phyloP scores from a whole-genome alignment of 2,329 filamentous ascomycete species.

The Cephalotrichum gorgonifer region DNA sequence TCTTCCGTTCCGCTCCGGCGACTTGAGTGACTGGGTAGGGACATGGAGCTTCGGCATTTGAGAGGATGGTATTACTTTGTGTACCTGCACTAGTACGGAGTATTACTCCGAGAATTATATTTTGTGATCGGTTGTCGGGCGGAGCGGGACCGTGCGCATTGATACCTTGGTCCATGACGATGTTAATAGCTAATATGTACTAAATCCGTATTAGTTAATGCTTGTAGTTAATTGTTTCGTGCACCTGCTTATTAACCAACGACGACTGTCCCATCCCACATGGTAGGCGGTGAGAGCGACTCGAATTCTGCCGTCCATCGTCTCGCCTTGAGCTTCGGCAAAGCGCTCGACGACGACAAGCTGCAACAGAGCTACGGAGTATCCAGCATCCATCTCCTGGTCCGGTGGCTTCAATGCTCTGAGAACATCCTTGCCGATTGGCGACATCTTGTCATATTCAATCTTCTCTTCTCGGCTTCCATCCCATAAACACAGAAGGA shows the following conservation, averaged over 20 bases:
- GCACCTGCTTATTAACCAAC: not conserved
- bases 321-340: not conserved
- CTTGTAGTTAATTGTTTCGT: not conserved
- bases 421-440: not conserved
- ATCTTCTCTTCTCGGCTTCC: not conserved
- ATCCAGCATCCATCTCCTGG: not conserved
- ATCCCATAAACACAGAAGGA: not conserved
- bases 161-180: too few species aligned
- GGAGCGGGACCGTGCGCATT: too few species aligned
- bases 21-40: too few species aligned
- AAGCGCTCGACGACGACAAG: not conserved
- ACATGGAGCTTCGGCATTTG: too few species aligned
- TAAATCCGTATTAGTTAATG: too few species aligned
- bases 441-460: not conserved
- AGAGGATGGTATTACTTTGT: too few species aligned
- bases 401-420: not conserved
- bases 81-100: too few species aligned
- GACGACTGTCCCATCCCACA: not conserved
- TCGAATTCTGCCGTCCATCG: not conserved
- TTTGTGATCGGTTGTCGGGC: too few species aligned
- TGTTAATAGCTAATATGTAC: too few species aligned
- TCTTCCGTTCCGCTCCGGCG: too few species aligned
- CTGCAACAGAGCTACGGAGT: not conserved
- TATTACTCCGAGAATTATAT: too few species aligned
- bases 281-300: not conserved